Evolutionary conservation across 352 stramenopile species (phyloP).

Genomic region (Globisporangium cylindrosporum): DNA sequence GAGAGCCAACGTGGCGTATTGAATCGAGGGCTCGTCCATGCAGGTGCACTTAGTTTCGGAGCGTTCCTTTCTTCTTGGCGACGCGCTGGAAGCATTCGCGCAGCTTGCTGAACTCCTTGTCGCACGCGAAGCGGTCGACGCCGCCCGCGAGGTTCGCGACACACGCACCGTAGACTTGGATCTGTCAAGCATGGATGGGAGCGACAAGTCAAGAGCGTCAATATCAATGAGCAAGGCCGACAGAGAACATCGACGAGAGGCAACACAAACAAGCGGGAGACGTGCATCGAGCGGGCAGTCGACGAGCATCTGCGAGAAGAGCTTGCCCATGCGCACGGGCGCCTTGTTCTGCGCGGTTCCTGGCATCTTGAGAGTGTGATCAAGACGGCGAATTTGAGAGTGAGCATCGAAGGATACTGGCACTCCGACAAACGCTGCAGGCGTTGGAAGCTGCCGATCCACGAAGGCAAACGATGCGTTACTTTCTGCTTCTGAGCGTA

Average conservation of each 20-base stretch:
- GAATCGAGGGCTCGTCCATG: background rate
- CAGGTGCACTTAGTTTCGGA: background rate
- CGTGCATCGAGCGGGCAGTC: conserved; percentile 66
- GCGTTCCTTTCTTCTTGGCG: conserved; percentile 25
- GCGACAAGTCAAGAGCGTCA: background rate
- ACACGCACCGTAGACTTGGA: conserved; percentile 79
- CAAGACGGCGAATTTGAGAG: conserved; percentile 14
- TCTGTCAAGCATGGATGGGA: conserved; percentile 25
- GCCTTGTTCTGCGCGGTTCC: conserved; percentile 21
- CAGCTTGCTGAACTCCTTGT: conserved; percentile 74
- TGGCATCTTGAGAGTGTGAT: conserved; percentile 11
- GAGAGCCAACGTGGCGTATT: background rate
- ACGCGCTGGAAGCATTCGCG: conserved; percentile 60
- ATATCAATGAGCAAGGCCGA: background rate
- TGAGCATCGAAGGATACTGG: background rate
- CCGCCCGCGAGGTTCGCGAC: conserved; percentile 61
- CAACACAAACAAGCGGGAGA: background rate
- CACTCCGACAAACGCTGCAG: background rate
- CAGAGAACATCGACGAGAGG: background rate
- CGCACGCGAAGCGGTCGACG: conserved; percentile 49
- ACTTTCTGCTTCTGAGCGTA: background rate
- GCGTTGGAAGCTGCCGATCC: background rate
- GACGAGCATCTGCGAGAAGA: conserved; percentile 66
- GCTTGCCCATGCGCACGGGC: conserved; percentile 57
- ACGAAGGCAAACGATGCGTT: background rate